phyloP scores from a whole-genome alignment of 2,329 filamentous ascomycete species.

The Karstenula rhodostoma region DNA sequence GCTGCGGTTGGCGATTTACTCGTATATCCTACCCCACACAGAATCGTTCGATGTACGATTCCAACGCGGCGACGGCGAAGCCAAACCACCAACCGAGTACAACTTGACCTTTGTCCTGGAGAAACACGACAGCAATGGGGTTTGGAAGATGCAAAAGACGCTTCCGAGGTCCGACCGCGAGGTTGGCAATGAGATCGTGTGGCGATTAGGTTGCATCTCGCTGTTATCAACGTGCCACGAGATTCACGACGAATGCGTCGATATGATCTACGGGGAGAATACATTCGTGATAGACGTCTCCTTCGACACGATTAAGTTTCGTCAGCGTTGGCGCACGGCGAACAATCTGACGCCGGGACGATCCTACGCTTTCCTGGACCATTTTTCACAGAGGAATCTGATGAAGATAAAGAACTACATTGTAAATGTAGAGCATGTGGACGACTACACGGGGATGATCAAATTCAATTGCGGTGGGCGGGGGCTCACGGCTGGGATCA shows the following conservation, averaged over 20 bases:
- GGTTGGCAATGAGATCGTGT: slow-evolving; percentile 49
- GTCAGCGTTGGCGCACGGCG: slow-evolving; percentile 54
- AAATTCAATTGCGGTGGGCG: slow-evolving; percentile 59
- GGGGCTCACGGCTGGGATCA: slow-evolving; percentile 54
- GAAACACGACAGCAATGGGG: slow-evolving; percentile 25
- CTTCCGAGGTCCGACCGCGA: slow-evolving; percentile 33
- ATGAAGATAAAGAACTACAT: slow-evolving; percentile 52
- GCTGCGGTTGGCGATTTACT: slow-evolving; percentile 54
- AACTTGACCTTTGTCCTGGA: slow-evolving; percentile 44
- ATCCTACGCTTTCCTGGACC: slow-evolving; percentile 51
- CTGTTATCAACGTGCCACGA: slow-evolving; percentile 52
- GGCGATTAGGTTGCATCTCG: slow-evolving; percentile 53
- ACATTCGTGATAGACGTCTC: slow-evolving; percentile 57
- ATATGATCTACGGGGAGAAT: slow-evolving; percentile 57
- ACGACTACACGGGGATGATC: slow-evolving; percentile 60
- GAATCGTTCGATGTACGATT: slow-evolving; percentile 31
- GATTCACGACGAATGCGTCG: slow-evolving; percentile 55
- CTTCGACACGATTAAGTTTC: slow-evolving; percentile 55
- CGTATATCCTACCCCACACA: slow-evolving; percentile 53
- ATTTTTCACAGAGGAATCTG: slow-evolving; percentile 53
- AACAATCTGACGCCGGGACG: slow-evolving; percentile 53
- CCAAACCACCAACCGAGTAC: slow-evolving; percentile 32
- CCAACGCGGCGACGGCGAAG: slow-evolving; percentile 25
- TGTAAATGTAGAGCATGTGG: slow-evolving; percentile 57
- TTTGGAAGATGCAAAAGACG: slow-evolving; percentile 42